Base-by-base conservation (phyloP, 139 green algal genomes). In the Volvox africanus region DNA sequence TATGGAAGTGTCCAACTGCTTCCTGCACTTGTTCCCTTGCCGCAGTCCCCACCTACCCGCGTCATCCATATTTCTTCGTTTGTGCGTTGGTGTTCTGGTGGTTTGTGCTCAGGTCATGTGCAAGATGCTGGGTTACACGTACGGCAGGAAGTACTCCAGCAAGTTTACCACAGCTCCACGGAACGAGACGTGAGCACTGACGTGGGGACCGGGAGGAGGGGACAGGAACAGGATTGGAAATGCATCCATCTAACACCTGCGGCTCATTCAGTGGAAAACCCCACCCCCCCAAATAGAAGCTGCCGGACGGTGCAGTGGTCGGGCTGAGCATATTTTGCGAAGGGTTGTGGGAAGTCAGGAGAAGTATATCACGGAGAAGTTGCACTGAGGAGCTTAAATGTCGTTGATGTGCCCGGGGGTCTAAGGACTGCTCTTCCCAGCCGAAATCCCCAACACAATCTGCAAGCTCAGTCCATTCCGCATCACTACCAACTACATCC, bases 81-180 rank as follows among this genome's bases (percentile, higher is more conserved):
- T 33, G 73, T 80, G 73, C 28, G 24, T 19, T 80, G 16, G 28
- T 32, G 32, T 21, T 19, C 14, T 80, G 73, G 16, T 2, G 28
- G n/a, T n/a, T 35, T 44, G 24, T 13, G 16, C 24, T 1, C 73
- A 80, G 73, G 9, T 35, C 2, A 80, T 80, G 73, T 80, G 73
- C 73, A 80, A 80, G 26, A 22, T 80, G 73, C 26, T 80, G 24
- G 26, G 2, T 6, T 80, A 80, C 73, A 80, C 32, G 1, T 80
- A 80, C 73, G 73, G 73, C 73, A 80, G 73, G 73, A 80, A 80
- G 73, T 80, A 37, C 28, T 80, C 37, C 73, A 80, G 28, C 73
- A n/a, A n/a, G 28, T n/a, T 11, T 19, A 36, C 35, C 2, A 11
- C 73, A 19, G 32, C 32, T 19, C 73, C 2, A 6, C 37, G 35